phyloP scores from a whole-genome alignment of 176 grass and related monocot genomes.

The Avena atlantica region DNA sequence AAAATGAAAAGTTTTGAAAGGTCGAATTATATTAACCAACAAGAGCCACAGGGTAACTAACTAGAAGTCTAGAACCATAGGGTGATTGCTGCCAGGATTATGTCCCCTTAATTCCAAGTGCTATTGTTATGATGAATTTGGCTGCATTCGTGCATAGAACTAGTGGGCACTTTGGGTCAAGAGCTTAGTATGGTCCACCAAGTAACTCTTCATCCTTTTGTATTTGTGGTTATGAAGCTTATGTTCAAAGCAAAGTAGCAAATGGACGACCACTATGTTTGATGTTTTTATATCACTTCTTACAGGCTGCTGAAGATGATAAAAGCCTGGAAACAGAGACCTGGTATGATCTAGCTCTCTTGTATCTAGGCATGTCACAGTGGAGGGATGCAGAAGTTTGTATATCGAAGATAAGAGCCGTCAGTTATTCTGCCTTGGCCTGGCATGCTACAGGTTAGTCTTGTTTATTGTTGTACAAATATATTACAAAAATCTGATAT shows the following conservation, averaged over 20 bases:
- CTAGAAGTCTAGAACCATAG: conserved; percentile 18
- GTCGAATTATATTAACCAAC: conserved; percentile 16
- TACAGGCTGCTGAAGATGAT: conserved; percentile 68
- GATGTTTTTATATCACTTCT: conserved; percentile 37
- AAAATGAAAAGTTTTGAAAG: background rate
- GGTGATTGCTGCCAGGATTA: conserved; percentile 1
- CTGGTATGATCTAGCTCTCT: conserved; percentile 92
- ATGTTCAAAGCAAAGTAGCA: conserved; percentile 19
- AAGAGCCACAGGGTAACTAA: background rate
- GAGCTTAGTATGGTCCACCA: background rate
- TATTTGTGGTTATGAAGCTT: conserved; percentile 6
- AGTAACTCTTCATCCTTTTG: conserved; percentile 5
- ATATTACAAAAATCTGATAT: background rate
- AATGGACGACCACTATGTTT: conserved; percentile 8
- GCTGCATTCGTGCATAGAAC: conserved; percentile 1
- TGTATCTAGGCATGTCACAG: conserved; percentile 85
- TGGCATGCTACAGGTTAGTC: conserved; percentile 87
- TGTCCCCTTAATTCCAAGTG: conserved; percentile 15
- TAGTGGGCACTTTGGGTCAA: conserved; percentile 6
- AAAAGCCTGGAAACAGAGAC: conserved; percentile 80
- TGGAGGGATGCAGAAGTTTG: conserved; percentile 89
- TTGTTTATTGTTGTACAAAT: conserved; percentile 23
- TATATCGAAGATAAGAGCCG: conserved; percentile 64
- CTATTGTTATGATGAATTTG: conserved; percentile 24
- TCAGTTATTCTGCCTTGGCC: conserved; percentile 63